Conservation (phyloP, 176 grass and related monocot genomes). For the Aegilops speltoides region DNA sequence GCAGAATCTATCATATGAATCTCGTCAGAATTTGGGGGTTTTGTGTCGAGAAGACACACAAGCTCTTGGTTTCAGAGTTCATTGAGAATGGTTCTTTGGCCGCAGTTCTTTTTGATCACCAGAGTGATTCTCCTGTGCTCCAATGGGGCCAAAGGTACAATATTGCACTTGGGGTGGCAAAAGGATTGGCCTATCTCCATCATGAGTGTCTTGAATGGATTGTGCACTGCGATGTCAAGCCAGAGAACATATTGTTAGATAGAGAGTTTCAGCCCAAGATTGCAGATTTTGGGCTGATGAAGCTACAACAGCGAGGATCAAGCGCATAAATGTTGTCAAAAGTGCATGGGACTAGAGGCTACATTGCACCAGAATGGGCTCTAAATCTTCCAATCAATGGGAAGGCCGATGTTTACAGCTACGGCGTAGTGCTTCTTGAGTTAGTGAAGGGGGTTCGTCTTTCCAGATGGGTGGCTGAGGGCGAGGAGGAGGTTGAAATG, state of each 20-base stretch:
- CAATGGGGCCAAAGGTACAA: conserved; percentile 49
- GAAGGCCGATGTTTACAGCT: conserved; percentile 62
- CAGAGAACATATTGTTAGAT: conserved; percentile 63
- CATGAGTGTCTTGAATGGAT: conserved; percentile 72
- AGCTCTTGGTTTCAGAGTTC: conserved; percentile 48
- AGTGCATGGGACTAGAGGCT: conserved; percentile 59
- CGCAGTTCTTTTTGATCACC: conserved; percentile 21
- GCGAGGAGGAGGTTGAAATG: conserved; percentile 22
- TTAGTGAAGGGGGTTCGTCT: conserved; percentile 42
- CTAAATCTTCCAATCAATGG: conserved; percentile 53
- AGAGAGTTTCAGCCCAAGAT: conserved; percentile 51
- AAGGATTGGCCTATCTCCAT: conserved; percentile 65
- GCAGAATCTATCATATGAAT: conserved; percentile 60
- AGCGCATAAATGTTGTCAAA: conserved; percentile 19
- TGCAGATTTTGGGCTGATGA: conserved; percentile 59
- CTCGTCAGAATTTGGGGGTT: conserved; percentile 44
- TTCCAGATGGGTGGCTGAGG: conserved; percentile 30
- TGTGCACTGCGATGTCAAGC: conserved; percentile 62
- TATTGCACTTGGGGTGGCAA: conserved; percentile 49
- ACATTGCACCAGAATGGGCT: conserved; percentile 67
- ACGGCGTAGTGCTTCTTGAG: conserved; percentile 54
- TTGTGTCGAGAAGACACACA: conserved; percentile 34
- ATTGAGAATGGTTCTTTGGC: conserved; percentile 58
- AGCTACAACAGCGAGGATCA: conserved; percentile 33
- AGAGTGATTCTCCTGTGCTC: neutral